phyloP scores from a whole-genome alignment of 169 alveolate species.

The Eimeria tenella region DNA sequence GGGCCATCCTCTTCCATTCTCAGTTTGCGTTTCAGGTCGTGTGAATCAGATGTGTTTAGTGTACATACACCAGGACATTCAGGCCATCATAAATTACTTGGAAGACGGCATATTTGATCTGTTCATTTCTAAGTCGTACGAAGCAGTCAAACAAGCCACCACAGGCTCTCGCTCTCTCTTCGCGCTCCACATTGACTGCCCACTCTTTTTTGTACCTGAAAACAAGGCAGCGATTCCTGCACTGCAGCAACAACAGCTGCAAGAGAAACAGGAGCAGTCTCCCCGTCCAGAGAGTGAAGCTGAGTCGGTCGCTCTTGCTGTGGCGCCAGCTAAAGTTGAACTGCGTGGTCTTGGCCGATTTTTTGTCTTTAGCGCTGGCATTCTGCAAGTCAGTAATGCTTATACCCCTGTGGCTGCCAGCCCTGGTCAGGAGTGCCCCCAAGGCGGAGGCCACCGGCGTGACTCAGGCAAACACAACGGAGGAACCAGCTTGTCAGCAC shows the following conservation, averaged over 20 bases:
- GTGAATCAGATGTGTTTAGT: slow-evolving; percentile 73
- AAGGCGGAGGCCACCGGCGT: no score
- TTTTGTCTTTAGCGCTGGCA: slow-evolving; percentile 83
- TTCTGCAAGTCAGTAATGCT: slow-evolving; percentile 82
- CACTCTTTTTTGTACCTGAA: slow-evolving; percentile 83
- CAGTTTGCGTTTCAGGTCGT: slow-evolving; percentile 41
- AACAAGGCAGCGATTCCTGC: slow-evolving; percentile 84
- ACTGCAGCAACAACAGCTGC: slow-evolving; percentile 41
- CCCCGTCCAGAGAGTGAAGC: slow-evolving; percentile 58
- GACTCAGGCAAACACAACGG: neutral
- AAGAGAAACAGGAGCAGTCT: neutral
- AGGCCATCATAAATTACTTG: slow-evolving; percentile 86
- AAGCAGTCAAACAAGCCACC: slow-evolving; percentile 89
- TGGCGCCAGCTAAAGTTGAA: slow-evolving; percentile 77
- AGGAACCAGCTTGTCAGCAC: neutral
- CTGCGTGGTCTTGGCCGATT: slow-evolving; percentile 82
- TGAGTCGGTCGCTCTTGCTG: slow-evolving; percentile 60
- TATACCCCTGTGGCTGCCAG: slow-evolving; percentile 52
- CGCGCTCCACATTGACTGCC: slow-evolving; percentile 83
- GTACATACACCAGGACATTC: slow-evolving; percentile 88
- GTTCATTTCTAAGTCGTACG: slow-evolving; percentile 87
- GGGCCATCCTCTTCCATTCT: slow-evolving; percentile 34
- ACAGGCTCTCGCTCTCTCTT: slow-evolving; percentile 81
- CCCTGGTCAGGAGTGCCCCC: neutral
- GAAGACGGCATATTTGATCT: slow-evolving; percentile 90